Conservation (phyloP, 345 rosid genomes). For the Adansonia digitata region DNA sequence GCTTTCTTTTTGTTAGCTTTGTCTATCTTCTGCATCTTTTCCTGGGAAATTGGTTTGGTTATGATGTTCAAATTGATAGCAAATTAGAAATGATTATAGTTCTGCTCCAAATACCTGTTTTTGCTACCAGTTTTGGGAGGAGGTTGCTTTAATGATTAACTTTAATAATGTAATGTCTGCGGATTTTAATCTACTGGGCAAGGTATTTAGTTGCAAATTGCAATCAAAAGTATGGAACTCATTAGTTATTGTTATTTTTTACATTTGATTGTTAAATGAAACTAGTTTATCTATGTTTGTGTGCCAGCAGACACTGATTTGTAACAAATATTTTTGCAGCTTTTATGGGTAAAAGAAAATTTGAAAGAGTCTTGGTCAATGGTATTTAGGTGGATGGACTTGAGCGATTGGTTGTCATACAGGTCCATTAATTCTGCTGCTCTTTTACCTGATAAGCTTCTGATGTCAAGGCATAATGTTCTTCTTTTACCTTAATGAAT, state of each 20-base stretch:
- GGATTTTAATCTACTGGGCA: conserved; percentile 3
- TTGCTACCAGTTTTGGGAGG: not conserved
- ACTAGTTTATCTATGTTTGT: not conserved
- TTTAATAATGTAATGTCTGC: not conserved
- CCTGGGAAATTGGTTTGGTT: not conserved
- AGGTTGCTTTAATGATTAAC: not conserved
- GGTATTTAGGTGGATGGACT: conserved; percentile 96
- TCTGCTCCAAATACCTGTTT: not conserved
- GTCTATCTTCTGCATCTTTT: not conserved
- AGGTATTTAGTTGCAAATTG: not conserved
- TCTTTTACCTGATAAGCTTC: conserved; percentile 2
- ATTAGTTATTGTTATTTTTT: not conserved
- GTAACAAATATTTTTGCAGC: conserved; percentile 43
- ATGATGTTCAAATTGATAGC: not conserved
- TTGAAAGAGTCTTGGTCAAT: conserved; percentile 90
- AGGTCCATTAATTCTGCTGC: conserved; percentile 43
- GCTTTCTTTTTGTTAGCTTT: not conserved
- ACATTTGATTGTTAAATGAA: not conserved
- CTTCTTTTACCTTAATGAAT: not conserved
- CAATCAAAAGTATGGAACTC: not conserved
- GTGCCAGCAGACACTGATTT: not conserved
- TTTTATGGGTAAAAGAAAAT: conserved; percentile 97
- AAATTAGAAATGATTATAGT: not conserved
- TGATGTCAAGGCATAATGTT: not conserved
- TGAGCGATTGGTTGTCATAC: conserved; percentile 97